These are phyloP conservation scores for Euphorbia celastroides DNA, from an alignment of 441 rosid genomes.

Conservation along the genomic window DNA sequence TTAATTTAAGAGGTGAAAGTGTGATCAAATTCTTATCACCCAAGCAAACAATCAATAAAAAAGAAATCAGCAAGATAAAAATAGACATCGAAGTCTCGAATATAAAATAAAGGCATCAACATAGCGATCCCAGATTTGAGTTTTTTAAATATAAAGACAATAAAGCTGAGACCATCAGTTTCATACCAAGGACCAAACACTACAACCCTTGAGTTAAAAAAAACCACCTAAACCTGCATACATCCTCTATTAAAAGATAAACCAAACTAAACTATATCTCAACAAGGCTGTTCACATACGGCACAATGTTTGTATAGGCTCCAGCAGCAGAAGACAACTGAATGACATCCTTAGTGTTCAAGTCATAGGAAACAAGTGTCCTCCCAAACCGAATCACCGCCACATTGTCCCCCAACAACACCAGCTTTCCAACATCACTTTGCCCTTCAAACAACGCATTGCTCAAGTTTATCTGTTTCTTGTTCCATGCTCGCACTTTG, in stretches of 20 bases:
- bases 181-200: no score
- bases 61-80: no score
- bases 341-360: conserved; percentile 20
- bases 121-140: no score
- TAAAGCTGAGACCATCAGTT: no score
- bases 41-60: no score
- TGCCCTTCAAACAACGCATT: conserved; percentile 1
- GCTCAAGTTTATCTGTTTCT: conserved; percentile 3
- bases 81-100: no score
- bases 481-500: conserved; percentile 22
- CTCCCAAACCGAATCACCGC: conserved; percentile 20
- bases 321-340: conserved; percentile 10
- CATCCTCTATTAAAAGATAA: neutral
- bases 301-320: conserved; percentile 12
- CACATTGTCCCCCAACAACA: conserved; percentile 12
- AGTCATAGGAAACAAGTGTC: conserved; percentile 21
- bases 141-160: no score
- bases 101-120: no score
- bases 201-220: no score
- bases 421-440: conserved; percentile 7
- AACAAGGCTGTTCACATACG: conserved; percentile 43
- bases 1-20: no score
- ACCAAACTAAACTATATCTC: conserved; percentile 19
- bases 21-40: no score
- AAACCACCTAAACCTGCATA: no score